Conservation (phyloP, 495 filamentous ascomycete genomes). For the Penicillium paradoxum region DNA sequence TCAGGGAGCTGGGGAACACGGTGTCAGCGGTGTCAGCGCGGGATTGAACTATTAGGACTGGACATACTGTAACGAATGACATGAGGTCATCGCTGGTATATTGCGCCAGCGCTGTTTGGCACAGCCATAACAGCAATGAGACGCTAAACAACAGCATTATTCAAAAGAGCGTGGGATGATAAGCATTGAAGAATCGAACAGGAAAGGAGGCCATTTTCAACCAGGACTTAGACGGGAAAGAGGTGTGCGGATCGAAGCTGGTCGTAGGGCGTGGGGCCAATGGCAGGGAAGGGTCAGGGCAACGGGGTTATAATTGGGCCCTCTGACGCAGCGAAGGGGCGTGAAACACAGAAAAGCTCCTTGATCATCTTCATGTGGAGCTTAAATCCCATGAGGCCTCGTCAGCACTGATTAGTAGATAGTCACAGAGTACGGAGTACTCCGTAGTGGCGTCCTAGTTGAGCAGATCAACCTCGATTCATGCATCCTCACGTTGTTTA, state of each 20-base stretch:
- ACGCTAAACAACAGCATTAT: constrained; percentile 2
- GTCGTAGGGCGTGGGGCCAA: not conserved
- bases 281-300: not conserved
- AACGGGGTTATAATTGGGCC: constrained; percentile 1
- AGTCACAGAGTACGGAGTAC: too few species aligned
- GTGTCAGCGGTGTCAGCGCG: constrained; percentile 1
- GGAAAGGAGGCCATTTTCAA: not conserved
- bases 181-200: not conserved
- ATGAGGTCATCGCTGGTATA: constrained; percentile 9
- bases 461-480: not conserved
- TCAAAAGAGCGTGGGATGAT: not conserved
- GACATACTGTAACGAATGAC: constrained; percentile 8
- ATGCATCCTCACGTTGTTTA: not conserved
- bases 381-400: constrained; percentile 1
- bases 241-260: not conserved
- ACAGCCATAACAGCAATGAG: constrained; percentile 6
- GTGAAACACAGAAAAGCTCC: not conserved
- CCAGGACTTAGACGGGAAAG: not conserved
- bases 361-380: not conserved
- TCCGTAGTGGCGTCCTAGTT: not conserved
- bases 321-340: not conserved
- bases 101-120: constrained; percentile 6
- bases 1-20: constrained; percentile 23
- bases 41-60: not conserved
- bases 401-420: not conserved